phyloP scores from a whole-genome alignment of 495 filamentous ascomycete genomes.

The Lineolata rhizophorae region DNA sequence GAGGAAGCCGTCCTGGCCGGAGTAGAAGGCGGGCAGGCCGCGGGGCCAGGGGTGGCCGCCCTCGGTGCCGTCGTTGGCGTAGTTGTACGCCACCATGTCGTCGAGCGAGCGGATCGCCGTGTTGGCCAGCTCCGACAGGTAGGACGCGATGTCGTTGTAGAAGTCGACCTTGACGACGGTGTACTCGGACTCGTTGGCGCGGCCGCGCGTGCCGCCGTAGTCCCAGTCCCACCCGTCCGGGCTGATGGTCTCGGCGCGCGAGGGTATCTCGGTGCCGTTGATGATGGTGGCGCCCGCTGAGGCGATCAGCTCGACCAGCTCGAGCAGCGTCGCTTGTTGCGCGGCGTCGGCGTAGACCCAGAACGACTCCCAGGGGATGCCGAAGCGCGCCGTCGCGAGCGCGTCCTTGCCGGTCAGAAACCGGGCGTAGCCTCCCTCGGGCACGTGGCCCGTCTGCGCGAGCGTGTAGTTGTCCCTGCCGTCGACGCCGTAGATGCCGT shows the following conservation, averaged over 20 bases:
- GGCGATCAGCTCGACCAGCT: constrained; percentile 30
- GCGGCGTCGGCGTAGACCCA: constrained; percentile 34
- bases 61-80: constrained; percentile 41
- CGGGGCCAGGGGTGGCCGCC: constrained; percentile 36
- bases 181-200: constrained; percentile 47
- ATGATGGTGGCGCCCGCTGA: constrained; percentile 43
- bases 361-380: constrained; percentile 47
- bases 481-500: constrained; percentile 41
- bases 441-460: constrained; percentile 30
- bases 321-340: constrained; percentile 28
- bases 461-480: constrained; percentile 34
- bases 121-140: constrained; percentile 41
- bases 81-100: constrained; percentile 45
- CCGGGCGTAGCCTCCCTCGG: constrained; percentile 29
- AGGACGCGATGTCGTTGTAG: constrained; percentile 48
- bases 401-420: constrained; percentile 29
- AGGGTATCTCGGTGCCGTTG: constrained; percentile 45
- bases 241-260: constrained; percentile 34
- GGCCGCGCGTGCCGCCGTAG: constrained; percentile 37
- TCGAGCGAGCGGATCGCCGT: constrained; percentile 39
- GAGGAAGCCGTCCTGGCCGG: constrained; percentile 47
- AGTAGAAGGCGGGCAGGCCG: constrained; percentile 37
- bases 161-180: constrained; percentile 53
- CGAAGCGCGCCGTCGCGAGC: constrained; percentile 40
- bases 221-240: constrained; percentile 55